Conservation (phyloP, 2,329 filamentous ascomycete species). For the Trichophyton rubrum region DNA sequence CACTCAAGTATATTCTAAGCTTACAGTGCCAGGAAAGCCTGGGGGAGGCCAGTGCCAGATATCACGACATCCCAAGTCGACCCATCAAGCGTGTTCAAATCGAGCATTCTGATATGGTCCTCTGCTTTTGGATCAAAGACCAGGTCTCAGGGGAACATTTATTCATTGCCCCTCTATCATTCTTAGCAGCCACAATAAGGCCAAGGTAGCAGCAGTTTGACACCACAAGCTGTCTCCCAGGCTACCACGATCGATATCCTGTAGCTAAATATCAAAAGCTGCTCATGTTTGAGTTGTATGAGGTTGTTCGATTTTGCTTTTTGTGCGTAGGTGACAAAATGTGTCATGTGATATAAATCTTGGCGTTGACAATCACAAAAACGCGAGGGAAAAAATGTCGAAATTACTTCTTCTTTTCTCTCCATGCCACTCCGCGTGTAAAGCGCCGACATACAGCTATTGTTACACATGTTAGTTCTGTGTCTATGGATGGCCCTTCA, state of each 20-base stretch:
- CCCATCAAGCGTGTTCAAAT: slow-evolving; percentile 63
- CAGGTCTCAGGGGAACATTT: not conserved
- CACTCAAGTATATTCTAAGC: slow-evolving; percentile 17
- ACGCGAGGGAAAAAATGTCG: not conserved
- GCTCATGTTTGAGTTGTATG: not conserved
- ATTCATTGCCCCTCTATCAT: not conserved
- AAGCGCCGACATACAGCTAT: slow-evolving; percentile 28
- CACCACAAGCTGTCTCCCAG: not conserved
- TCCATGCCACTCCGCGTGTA: slow-evolving; percentile 30
- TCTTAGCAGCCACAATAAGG: not conserved
- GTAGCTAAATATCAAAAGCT: not conserved
- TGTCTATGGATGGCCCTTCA: slow-evolving; percentile 38
- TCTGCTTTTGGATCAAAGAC: not conserved
- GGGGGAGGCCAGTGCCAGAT: slow-evolving; percentile 62
- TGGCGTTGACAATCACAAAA: not conserved
- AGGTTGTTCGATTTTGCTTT: not conserved
- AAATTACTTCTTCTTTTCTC: slow-evolving; percentile 15
- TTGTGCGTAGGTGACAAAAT: not conserved
- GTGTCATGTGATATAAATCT: slow-evolving; percentile 2
- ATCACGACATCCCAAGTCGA: slow-evolving; percentile 70
- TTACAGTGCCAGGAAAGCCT: slow-evolving; percentile 69
- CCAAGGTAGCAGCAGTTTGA: not conserved
- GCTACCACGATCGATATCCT: not conserved
- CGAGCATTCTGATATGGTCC: slow-evolving; percentile 5
- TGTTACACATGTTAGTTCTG: slow-evolving; percentile 19